phyloP scores from a whole-genome alignment of 176 grass and related monocot genomes.

The Triticum monococcum region DNA sequence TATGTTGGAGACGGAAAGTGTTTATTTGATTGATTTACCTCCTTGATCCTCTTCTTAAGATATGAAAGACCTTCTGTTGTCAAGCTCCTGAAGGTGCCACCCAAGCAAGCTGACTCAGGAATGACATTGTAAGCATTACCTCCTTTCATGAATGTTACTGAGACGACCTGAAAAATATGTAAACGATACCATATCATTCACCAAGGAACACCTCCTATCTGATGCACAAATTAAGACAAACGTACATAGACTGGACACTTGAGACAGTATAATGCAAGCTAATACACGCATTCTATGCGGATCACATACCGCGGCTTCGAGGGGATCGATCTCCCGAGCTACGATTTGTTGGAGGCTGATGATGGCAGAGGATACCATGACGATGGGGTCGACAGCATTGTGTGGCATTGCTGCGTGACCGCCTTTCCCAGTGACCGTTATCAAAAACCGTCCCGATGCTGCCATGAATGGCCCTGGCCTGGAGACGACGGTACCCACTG shows the following conservation, averaged over 20 bases:
- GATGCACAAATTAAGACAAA: not conserved
- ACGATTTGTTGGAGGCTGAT: slow-evolving; percentile 1
- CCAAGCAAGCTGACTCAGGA: not conserved
- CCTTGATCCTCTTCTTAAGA: slow-evolving; percentile 17
- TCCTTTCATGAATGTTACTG: slow-evolving; percentile 1
- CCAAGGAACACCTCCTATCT: not conserved
- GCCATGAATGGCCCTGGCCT: slow-evolving; percentile 13
- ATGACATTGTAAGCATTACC: slow-evolving; percentile 15
- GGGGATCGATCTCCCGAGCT: slow-evolving; percentile 11
- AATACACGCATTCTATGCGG: not conserved
- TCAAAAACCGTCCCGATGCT: not conserved
- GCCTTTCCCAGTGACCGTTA: not conserved
- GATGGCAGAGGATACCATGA: slow-evolving; percentile 7
- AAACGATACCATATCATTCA: not conserved
- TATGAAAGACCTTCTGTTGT: not conserved
- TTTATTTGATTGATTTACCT: not conserved
- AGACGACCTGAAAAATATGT: not conserved
- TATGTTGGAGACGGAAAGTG: not conserved
- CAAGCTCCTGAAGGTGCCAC: slow-evolving; percentile 14
- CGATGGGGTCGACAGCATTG: not conserved
- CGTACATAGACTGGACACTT: not conserved
- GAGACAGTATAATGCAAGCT: not conserved
- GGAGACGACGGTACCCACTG: not conserved
- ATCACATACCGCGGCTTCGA: not conserved
- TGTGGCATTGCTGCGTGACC: not conserved